A percentile compares a stretch with the other conserved stretches of the same genome.
phyloP scores from a whole-genome alignment of 139 green algal genomes.

The Zygnema cylindricum region DNA sequence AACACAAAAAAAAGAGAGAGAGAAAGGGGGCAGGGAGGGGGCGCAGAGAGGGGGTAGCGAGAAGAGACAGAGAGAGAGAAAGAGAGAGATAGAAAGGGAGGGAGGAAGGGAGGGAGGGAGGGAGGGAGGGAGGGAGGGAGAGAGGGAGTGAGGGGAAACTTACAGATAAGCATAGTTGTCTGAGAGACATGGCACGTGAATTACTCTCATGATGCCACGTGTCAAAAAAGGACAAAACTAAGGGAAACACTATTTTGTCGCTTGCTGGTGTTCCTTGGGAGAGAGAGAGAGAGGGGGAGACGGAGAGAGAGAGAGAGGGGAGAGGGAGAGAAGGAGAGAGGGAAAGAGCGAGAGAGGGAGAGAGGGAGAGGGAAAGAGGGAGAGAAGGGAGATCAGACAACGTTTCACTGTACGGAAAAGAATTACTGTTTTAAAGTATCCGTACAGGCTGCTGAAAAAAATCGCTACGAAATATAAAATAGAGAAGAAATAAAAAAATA shows the following conservation, averaged over 20 bases:
- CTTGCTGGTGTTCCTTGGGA: background rate
- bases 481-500: too few species aligned
- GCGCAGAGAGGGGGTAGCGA: background rate
- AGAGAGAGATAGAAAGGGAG: background rate
- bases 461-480: too few species aligned
- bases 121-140: background rate
- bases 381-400: too few species aligned
- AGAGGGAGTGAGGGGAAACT: background rate
- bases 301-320: background rate
- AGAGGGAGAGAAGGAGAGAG: background rate
- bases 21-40: background rate
- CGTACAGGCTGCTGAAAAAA: too few species aligned
- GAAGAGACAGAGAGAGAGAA: background rate
- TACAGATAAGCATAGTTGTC: slow-evolving; percentile 63
- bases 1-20: background rate
- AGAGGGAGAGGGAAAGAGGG: background rate
- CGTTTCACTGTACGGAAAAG: too few species aligned
- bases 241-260: background rate
- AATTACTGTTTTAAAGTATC: too few species aligned
- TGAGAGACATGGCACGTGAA: slow-evolving; percentile 41
- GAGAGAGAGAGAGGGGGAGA: background rate
- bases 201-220: slow-evolving; percentile 43
- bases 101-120: background rate
- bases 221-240: background rate
- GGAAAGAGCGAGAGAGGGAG: background rate